phyloP scores from a whole-genome alignment of 495 filamentous ascomycete genomes.

The Penicillium bialowiezense region DNA sequence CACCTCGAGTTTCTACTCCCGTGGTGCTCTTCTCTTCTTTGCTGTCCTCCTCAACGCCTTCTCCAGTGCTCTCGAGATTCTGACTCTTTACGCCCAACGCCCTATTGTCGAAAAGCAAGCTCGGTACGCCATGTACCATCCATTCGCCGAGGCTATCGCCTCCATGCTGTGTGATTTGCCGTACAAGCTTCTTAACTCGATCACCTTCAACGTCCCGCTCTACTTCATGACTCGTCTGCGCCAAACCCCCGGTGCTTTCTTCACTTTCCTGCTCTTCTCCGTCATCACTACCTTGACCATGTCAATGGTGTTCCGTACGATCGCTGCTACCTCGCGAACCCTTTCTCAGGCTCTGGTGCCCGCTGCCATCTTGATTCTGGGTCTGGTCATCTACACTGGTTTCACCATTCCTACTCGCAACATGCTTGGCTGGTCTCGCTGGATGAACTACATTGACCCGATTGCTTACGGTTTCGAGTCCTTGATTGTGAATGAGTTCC shows the following conservation, averaged over 20 bases:
- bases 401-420: constrained; percentile 50
- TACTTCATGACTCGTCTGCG: constrained; percentile 62
- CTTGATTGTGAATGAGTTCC: constrained; percentile 60
- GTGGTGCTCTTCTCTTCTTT: constrained; percentile 89
- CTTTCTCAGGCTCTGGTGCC: constrained; percentile 52
- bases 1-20: constrained; percentile 74
- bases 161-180: constrained; percentile 63
- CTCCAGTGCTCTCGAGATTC: constrained; percentile 73
- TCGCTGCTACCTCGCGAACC: constrained; percentile 50
- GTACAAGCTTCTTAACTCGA: constrained; percentile 48
- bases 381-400: constrained; percentile 51
- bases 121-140: constrained; percentile 66
- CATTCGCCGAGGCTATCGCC: constrained; percentile 60
- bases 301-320: constrained; percentile 54
- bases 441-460: constrained; percentile 52
- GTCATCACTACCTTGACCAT: constrained; percentile 58
- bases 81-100: constrained; percentile 58
- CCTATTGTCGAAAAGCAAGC: constrained; percentile 69
- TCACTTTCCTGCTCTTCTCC: constrained; percentile 58
- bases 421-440: constrained; percentile 55
- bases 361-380: constrained; percentile 51
- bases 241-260: constrained; percentile 51
- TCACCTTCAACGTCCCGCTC: constrained; percentile 56
- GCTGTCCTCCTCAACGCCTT: constrained; percentile 90
- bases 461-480: constrained; percentile 51